A percentile compares a stretch with the other conserved stretches of the same genome.
Evolutionary conservation across 495 filamentous ascomycete genomes (phyloP).

Genomic region (Rusavskia elegans): DNA sequence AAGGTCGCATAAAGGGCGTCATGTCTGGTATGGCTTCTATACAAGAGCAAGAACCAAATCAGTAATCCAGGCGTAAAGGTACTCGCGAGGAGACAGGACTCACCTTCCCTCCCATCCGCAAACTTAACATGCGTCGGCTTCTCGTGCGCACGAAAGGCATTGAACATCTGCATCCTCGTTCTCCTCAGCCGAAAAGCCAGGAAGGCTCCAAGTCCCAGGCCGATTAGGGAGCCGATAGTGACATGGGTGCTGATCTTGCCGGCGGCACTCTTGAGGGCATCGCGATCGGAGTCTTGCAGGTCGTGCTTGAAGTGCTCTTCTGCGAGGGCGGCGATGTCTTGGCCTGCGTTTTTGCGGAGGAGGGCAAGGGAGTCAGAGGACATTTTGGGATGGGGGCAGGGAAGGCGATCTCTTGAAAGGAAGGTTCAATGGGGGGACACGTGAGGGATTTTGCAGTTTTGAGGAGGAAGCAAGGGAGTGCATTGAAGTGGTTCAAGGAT

Average conservation of each 20-base stretch:
- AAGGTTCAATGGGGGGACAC: background rate
- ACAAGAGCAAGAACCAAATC: background rate
- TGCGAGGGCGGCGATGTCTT: conserved; percentile 40
- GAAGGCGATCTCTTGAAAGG: background rate
- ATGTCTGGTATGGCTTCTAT: conserved; percentile 47
- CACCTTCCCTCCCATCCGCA: conserved; percentile 41
- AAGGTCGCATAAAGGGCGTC: conserved; percentile 38
- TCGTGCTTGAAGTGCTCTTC: conserved; percentile 50
- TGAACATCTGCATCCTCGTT: conserved; percentile 38
- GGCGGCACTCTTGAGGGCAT: conserved; percentile 37
- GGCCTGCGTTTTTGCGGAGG: conserved; percentile 34
- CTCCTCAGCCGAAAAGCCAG: conserved; percentile 39
- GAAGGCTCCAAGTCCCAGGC: conserved; percentile 41
- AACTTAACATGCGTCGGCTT: conserved; percentile 47
- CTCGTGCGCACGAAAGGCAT: conserved; percentile 39
- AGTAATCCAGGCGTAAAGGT: too few species aligned
- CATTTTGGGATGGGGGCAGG: conserved; percentile 10
- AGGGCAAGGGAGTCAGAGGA: conserved; percentile 36
- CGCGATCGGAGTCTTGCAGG: conserved; percentile 41
- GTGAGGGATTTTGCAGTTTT: background rate
- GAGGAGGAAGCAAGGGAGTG: conserved; percentile 14
- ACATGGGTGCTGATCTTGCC: conserved; percentile 33
- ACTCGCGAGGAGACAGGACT: background rate
- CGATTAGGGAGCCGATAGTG: conserved; percentile 40
- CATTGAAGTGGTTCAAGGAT: too few species aligned